These are phyloP conservation scores for Geotrichum carabidarum DNA, from an alignment of 1,139 yeast genomes.

Conservation along the genomic window DNA sequence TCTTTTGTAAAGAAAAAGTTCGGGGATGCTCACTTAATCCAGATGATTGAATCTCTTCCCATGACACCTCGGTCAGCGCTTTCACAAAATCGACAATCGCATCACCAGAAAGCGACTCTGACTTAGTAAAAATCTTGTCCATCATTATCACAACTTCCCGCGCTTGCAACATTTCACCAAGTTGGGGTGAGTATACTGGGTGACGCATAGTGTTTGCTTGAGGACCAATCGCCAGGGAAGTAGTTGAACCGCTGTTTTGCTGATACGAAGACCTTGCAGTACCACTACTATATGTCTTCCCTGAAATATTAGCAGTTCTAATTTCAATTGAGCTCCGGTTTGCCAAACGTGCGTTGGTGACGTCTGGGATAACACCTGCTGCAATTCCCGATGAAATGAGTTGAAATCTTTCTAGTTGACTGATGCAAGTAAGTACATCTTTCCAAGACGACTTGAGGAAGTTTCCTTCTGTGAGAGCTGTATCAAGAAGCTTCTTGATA, in stretches of 20 bases:
- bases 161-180: constrained; percentile 57
- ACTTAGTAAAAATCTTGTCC: constrained; percentile 81
- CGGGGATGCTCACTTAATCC: constrained; percentile 80
- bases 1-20: constrained; percentile 85
- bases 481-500: constrained; percentile 62
- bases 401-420: constrained; percentile 88
- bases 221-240: neutral
- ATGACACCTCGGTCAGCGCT: constrained; percentile 79
- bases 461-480: constrained; percentile 77
- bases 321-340: constrained; percentile 45
- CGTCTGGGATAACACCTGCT: constrained; percentile 80
- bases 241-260: constrained; percentile 21
- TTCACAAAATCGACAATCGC: constrained; percentile 83
- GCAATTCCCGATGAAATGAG: constrained; percentile 85
- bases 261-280: constrained; percentile 43
- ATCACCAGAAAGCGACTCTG: constrained; percentile 71
- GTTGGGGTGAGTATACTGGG: constrained; percentile 44
- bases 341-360: constrained; percentile 64
- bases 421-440: constrained; percentile 71
- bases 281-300: constrained; percentile 10
- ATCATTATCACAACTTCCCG: constrained; percentile 79
- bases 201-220: constrained; percentile 9
- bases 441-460: constrained; percentile 72
- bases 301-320: constrained; percentile 29
- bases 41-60: constrained; percentile 87